Evolutionary conservation across 352 stramenopile genomes (phyloP), one percentile per base, ranked within the genome.

Genomic region (Globisporangium spiculum): DNA sequence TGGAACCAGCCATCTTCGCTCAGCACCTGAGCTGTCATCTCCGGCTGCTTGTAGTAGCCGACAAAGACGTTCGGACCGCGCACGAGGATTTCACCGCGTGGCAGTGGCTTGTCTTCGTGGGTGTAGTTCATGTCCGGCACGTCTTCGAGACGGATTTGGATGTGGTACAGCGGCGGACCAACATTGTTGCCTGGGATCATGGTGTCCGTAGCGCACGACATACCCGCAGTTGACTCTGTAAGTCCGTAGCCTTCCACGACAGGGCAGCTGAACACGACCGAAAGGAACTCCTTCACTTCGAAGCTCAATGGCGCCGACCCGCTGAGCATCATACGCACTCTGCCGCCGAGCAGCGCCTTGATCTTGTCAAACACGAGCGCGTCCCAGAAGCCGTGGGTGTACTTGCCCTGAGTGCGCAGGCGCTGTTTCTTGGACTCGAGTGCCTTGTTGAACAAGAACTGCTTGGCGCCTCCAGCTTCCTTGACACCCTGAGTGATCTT

Each of bases 41-140:
- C 89, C 0, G 83, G 77, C 68, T 99, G 91, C 66, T 98, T 98
- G 84, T 98, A 98, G 81, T 99, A 99, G 1, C 96, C 96, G 56
- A 78, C 71, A 61, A 96, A 94, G 7, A 98, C 74, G 63, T 91
- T 96, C 18, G 75, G 72, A 26, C 94, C 92, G 34, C 82, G 84
- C 60, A 96, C 89, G 20, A 98, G 79, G 68, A 96, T 94, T 41
- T 88, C 79, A 27, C 94, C 96, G 24, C 84, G 91, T 57, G 96
- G 80, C 55, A 77, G 68, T 0, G 80, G 78, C 53, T 71, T 73
- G 62, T 91, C 81, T 6, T 66, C 52, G 57, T 68, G 81, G 4
- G 89, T 83, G 82, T 99, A 99, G 66, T 97, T 95, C 96, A 99
- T 99, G 44, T 99, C 97, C 0, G 92, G 91, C 7, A 99, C 92